phyloP scores from a whole-genome alignment of 2,329 filamentous ascomycete species.

The Aspergillus chevalieri region DNA sequence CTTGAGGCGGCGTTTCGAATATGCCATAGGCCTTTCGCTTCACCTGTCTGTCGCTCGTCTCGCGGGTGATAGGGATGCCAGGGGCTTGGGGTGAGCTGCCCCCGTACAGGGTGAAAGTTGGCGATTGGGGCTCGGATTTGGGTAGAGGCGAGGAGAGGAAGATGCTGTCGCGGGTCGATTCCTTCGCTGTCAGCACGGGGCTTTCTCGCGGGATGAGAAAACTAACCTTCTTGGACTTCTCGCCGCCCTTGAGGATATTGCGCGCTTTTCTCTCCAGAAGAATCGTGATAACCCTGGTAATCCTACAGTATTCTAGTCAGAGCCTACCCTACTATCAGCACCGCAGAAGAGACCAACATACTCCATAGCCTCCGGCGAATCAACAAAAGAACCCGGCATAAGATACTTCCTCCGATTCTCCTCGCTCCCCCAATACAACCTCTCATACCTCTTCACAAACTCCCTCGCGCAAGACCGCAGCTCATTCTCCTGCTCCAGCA shows the following conservation, averaged over 20 bases:
- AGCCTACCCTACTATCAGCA: not conserved
- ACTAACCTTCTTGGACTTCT: not conserved
- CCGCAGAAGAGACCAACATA: constrained; percentile 6
- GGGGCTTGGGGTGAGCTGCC: not conserved
- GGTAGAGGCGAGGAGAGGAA: not conserved
- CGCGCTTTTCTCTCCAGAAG: constrained; percentile 15
- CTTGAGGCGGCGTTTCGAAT: not conserved
- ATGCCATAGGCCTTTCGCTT: not conserved
- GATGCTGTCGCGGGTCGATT: not conserved
- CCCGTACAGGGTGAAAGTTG: not conserved
- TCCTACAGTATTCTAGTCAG: constrained; percentile 3
- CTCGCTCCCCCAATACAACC: constrained; percentile 17
- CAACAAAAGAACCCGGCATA: constrained; percentile 11
- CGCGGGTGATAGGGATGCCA: not conserved
- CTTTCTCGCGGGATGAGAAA: not conserved
- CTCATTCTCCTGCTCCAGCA: constrained; percentile 4
- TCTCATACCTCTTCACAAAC: constrained; percentile 14
- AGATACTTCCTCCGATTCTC: constrained; percentile 13
- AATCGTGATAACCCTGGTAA: constrained; percentile 10
- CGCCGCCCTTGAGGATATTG: not conserved
- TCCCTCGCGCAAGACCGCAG: constrained; percentile 8
- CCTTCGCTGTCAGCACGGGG: not conserved
- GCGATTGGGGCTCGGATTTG: not conserved
- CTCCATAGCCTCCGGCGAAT: constrained; percentile 9
- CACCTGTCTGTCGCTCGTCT: not conserved